A percentile compares a stretch with the other conserved stretches of the same genome.
phyloP scores from a whole-genome alignment of 2,329 filamentous ascomycete genomes.

The Pseudogymnoascus sp. region DNA sequence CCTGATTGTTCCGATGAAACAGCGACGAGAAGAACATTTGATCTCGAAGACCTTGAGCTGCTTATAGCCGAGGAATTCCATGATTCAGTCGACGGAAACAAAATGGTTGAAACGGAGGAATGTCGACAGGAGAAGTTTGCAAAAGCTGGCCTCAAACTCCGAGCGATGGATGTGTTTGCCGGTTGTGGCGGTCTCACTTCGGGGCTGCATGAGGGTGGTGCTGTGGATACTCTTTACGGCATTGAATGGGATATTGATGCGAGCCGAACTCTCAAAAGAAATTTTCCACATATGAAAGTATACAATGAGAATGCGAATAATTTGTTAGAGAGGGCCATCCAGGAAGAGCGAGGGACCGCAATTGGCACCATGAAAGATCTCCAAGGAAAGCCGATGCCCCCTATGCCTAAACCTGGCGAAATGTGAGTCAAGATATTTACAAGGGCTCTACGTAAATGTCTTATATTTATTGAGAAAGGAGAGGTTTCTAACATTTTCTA shows the following conservation, averaged over 20 bases:
- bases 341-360: conserved; percentile 7
- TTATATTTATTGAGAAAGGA: neutral
- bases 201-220: neutral
- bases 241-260: conserved; percentile 8
- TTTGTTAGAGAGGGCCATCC: conserved; percentile 13
- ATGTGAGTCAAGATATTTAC: conserved; percentile 8
- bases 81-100: neutral
- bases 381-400: conserved; percentile 11
- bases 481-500: neutral
- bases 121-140: neutral
- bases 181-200: conserved; percentile 2
- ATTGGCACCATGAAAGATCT: conserved; percentile 12
- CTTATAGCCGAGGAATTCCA: neutral
- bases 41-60: conserved; percentile 1
- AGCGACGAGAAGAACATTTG: neutral
- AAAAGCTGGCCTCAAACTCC: conserved; percentile 1
- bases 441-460: neutral
- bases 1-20: neutral
- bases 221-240: neutral
- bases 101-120: neutral
- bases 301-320: conserved; percentile 16
- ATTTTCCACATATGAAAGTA: conserved; percentile 7
- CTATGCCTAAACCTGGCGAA: conserved; percentile 15
- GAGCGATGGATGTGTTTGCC: conserved; percentile 11
- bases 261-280: neutral